A percentile compares a stretch with the other conserved stretches of the same genome.
Conservation (phyloP, 805 yeast species). For the Candida xiaguanensis region DNA sequence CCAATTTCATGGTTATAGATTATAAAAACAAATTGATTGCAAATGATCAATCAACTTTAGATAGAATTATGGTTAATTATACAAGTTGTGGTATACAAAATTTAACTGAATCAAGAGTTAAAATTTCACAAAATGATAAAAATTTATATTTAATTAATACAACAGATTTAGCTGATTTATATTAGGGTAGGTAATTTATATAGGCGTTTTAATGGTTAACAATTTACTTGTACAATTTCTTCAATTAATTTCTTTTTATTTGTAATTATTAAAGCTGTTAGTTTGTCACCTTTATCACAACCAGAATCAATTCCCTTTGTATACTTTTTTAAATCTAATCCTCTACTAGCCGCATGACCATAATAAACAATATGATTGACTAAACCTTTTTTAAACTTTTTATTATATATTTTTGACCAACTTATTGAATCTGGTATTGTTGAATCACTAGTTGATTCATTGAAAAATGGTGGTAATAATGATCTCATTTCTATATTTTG, state of each 20-base stretch:
- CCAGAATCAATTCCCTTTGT: conserved; percentile 81
- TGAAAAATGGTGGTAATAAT: conserved; percentile 61
- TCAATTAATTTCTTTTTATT: conserved; percentile 22
- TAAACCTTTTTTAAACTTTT: conserved; percentile 35
- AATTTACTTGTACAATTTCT: background rate
- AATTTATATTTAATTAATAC: conserved; percentile 30
- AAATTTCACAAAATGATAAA: background rate
- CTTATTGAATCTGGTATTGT: conserved; percentile 32
- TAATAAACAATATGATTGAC: conserved; percentile 46
- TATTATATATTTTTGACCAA: conserved; percentile 60
- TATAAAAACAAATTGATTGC: conserved; percentile 37
- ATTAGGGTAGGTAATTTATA: conserved; percentile 14
- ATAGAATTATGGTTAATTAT: conserved; percentile 38
- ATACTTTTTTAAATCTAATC: conserved; percentile 60
- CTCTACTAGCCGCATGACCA: conserved; percentile 86
- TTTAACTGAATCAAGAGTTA: conserved; percentile 7
- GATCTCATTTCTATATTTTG: conserved; percentile 69
- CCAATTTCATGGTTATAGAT: conserved; percentile 26
- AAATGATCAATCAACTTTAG: conserved; percentile 33
- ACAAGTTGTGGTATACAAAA: conserved; percentile 27
- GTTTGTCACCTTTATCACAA: conserved; percentile 70
- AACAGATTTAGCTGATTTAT: conserved; percentile 44
- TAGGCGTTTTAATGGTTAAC: background rate
- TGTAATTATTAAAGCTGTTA: conserved; percentile 60
- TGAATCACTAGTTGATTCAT: conserved; percentile 50